Evolutionary conservation across 2,329 filamentous ascomycete species (phyloP).

Genomic region (Colletotrichum sp.): DNA sequence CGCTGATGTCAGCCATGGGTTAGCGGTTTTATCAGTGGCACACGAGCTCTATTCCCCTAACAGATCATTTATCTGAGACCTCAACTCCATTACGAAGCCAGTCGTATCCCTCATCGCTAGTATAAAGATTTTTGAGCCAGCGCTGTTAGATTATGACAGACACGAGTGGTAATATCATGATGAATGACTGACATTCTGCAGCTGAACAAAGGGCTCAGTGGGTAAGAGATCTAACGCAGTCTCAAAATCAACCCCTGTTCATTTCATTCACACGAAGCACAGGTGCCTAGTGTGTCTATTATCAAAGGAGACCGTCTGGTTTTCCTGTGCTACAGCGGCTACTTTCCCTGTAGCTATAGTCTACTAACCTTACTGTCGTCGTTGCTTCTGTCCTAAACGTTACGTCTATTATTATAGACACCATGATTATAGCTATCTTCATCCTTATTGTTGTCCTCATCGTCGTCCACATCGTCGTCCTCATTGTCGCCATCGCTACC

Average conservation of each 20-base stretch:
- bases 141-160: neutral
- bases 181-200: neutral
- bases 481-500: no score
- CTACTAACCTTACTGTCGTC: no score
- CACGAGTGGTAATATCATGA: accelerated
- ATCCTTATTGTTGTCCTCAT: no score
- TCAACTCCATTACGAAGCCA: neutral
- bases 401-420: no score
- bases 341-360: no score
- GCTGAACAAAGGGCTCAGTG: neutral
- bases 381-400: no score
- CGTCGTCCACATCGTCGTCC: no score
- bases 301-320: neutral
- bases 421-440: no score
- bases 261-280: neutral
- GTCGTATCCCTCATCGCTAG: neutral
- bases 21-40: neutral
- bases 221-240: neutral
- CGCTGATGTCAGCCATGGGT: neutral
- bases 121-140: neutral
- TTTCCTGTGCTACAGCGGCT: no score
- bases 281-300: neutral
- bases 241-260: neutral
- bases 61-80: neutral
- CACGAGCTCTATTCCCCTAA: neutral